A percentile compares a stretch with the other conserved stretches of the same genome.
These are phyloP conservation scores for Arctostaphylos glauca DNA, from an alignment of 148 eudicot genomes.

Conservation along the genomic window DNA sequence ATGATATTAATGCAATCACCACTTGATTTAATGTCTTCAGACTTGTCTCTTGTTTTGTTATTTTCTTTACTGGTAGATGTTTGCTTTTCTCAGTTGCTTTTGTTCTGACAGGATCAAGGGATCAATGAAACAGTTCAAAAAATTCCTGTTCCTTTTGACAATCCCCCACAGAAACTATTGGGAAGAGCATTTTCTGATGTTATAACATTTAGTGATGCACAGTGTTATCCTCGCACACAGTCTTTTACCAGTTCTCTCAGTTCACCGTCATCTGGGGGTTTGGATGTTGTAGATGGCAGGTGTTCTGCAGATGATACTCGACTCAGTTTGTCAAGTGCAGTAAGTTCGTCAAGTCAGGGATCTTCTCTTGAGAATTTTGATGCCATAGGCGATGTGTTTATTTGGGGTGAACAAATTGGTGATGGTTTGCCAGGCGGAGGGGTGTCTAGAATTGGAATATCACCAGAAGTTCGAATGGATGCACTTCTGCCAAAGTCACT, in stretches of 20 bases:
- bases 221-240: constrained; percentile 34
- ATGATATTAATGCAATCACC: background rate
- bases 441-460: constrained; percentile 30
- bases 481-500: constrained; percentile 51
- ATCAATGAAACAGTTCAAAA: constrained; percentile 3
- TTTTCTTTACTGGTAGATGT: constrained; percentile 22
- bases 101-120: constrained; percentile 23
- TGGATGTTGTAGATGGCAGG: constrained; percentile 39
- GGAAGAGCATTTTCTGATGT: constrained; percentile 63
- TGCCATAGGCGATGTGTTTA: constrained; percentile 55
- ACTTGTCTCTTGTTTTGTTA: background rate
- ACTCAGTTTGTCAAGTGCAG: constrained; percentile 65
- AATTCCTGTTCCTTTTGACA: constrained; percentile 24
- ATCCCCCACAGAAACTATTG: constrained; percentile 47
- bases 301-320: constrained; percentile 49
- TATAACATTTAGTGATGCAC: constrained; percentile 31
- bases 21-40: background rate
- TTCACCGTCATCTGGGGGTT: constrained; percentile 44
- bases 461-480: constrained; percentile 31
- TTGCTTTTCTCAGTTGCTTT: background rate
- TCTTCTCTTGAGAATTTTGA: constrained; percentile 59
- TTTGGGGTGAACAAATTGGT: constrained; percentile 71
- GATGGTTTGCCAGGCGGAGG: constrained; percentile 60
- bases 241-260: constrained; percentile 39
- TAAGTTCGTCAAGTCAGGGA: constrained; percentile 67